These are phyloP conservation scores for Zizania palustris DNA, from an alignment of 202 grass and related monocot species.

Conservation along the genomic window DNA sequence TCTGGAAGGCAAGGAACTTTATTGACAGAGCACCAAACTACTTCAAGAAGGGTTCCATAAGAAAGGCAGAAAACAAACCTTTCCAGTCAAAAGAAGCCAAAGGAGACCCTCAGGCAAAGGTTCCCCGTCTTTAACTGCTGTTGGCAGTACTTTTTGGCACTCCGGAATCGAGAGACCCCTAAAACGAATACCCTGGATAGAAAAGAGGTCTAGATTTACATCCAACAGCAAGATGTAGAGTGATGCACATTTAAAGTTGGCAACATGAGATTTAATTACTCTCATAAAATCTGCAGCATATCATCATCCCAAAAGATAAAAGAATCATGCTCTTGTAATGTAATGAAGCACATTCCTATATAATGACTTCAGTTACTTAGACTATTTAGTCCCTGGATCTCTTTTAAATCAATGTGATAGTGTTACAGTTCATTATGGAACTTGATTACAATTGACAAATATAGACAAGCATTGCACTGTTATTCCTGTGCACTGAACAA, in stretches of 20 bases:
- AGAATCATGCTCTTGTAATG: slow-evolving; percentile 11
- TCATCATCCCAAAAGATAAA: background rate
- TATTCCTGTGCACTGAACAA: background rate
- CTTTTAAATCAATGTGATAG: slow-evolving; percentile 8
- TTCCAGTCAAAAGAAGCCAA: slow-evolving; percentile 99
- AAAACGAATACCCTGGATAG: slow-evolving; percentile 88
- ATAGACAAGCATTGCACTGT: background rate
- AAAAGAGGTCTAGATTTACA: slow-evolving; percentile 13
- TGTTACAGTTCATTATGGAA: background rate
- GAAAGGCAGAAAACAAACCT: slow-evolving; percentile 53
- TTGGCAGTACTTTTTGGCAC: slow-evolving; percentile 85
- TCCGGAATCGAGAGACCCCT: slow-evolving; percentile 96
- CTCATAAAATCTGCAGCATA: background rate
- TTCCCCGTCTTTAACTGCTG: slow-evolving; percentile 69
- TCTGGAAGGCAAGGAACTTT: background rate
- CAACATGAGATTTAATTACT: slow-evolving; percentile 11
- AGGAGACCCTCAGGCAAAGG: slow-evolving; percentile 97
- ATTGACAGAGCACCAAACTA: background rate
- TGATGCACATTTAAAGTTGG: slow-evolving; percentile 10
- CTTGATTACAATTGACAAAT: slow-evolving; percentile 10
- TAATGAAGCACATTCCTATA: background rate
- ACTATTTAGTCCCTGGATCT: background rate
- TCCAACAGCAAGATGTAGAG: slow-evolving; percentile 10
- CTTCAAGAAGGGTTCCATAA: background rate
- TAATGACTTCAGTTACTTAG: background rate